A percentile compares a stretch with the other conserved stretches of the same genome.
These are phyloP conservation scores for Sambucus nigra DNA, from an alignment of 129 eudicot species.

Conservation along the genomic window DNA sequence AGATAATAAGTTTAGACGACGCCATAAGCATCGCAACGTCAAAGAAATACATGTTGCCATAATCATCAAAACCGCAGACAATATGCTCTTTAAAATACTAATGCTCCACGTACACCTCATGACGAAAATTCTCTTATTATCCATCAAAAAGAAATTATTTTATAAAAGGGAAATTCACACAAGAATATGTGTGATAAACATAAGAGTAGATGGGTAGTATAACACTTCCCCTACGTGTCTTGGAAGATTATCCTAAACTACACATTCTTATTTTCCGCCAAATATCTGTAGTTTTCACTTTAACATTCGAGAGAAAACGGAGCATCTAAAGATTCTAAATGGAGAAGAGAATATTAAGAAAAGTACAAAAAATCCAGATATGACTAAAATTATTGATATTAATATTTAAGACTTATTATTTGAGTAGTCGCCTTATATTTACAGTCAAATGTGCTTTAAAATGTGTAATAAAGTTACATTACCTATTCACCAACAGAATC, in stretches of 20 bases:
- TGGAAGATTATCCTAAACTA: not conserved
- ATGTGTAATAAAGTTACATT: not conserved
- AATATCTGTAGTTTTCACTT: not conserved
- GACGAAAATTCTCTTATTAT: not conserved
- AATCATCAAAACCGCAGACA: not conserved
- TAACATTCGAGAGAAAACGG: not conserved
- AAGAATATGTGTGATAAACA: not conserved
- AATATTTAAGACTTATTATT: not conserved
- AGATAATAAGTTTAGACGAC: constrained; percentile 8
- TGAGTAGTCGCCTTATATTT: not conserved
- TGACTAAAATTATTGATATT: no score
- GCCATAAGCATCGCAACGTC: not conserved
- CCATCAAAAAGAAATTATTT: not conserved
- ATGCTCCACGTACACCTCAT: not conserved
- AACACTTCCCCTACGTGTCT: not conserved
- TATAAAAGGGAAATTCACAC: not conserved
- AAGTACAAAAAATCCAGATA: not conserved
- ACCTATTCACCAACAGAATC: not conserved
- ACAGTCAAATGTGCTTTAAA: not conserved
- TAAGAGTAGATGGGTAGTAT: not conserved
- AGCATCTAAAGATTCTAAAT: no score
- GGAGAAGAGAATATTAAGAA: not conserved
- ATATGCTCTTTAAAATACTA: constrained; percentile 4
- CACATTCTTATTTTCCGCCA: not conserved
- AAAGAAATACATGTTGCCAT: not conserved